These are phyloP conservation scores for Zygotorulaspora sp. DNA, from an alignment of 805 yeast genomes.

Conservation along the genomic window DNA sequence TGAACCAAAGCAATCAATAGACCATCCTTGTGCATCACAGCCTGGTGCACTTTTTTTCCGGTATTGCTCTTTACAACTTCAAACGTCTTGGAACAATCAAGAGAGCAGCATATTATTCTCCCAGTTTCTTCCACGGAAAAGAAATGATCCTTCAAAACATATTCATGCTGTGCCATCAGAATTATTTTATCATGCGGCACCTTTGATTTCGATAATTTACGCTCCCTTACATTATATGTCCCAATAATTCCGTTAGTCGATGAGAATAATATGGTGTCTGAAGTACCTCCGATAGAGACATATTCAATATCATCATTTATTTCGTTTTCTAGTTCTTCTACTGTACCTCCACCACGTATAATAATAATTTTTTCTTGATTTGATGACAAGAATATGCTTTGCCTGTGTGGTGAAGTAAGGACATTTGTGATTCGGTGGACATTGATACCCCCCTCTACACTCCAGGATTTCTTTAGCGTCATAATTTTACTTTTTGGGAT, in stretches of 20 bases:
- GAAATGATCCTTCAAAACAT: constrained; percentile 15
- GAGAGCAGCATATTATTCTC: constrained; percentile 12
- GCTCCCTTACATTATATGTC: not conserved
- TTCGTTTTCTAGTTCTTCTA: constrained; percentile 1
- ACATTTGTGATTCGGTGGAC: constrained; percentile 4
- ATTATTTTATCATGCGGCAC: constrained; percentile 10
- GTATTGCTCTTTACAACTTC: constrained; percentile 5
- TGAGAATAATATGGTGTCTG: constrained; percentile 6
- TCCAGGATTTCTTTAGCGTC: constrained; percentile 2
- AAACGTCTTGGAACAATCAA: constrained; percentile 8
- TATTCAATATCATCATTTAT: constrained; percentile 5
- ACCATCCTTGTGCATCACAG: constrained; percentile 38
- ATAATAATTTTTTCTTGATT: not conserved
- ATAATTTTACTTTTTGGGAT: constrained; percentile 2
- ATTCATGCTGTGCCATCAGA: constrained; percentile 14
- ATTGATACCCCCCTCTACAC: constrained; percentile 3
- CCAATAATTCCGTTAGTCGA: constrained; percentile 7
- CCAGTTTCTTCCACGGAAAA: constrained; percentile 20
- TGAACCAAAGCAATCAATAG: constrained; percentile 29
- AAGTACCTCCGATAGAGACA: constrained; percentile 4
- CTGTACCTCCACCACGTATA: constrained; percentile 2
- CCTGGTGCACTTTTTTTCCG: constrained; percentile 4
- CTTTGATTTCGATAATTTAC: not conserved
- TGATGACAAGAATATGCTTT: constrained; percentile 4
- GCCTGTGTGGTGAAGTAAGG: not conserved